Base-by-base conservation (phyloP, 306 rosid species). In the Luffa aegyptiaca region DNA sequence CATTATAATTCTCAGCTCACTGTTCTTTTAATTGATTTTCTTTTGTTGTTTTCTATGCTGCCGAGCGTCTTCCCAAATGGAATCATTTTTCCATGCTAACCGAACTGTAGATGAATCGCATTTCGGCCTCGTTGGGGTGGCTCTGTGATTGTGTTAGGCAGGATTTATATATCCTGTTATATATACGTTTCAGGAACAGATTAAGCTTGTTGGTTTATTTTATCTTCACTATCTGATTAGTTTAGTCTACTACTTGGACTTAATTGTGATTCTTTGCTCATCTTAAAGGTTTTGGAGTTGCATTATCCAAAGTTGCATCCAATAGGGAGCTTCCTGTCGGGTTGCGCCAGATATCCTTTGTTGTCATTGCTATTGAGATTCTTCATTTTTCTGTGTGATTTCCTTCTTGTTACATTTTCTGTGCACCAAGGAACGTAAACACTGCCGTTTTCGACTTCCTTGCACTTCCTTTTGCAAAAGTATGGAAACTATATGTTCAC, bases 321-420 rank as follows among this genome's bases (percentile, higher is more conserved):
- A 91, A 93, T 84, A 88, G 83, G 93, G 97, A 95, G 86, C 86
- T 89, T 57, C 83, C 86, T 0, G 52, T 90, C 42, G 97, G 97
- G 37, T 76, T 92, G 89, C 97, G 98, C 58, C 98, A 95, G 90
- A 95, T 95, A 95, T 95, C 98, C 98, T 92, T 82, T 85, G 79
- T 63, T 56, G 74, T 16, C 55, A 20, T 35, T 49, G 58, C 64
- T 76, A 68, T 68, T 63, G 57, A 83, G 80, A 71, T 56, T 82
- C n/a, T 68, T 82, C 31, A 16, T 74, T 44, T 13, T 17, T 76
- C 68, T 31, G 57, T 33, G n/a, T 64, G 44, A 17, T n/a, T 52
- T 66, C 11, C 76, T 48, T 20, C 45, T 36, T 6, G 35, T 18
- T 53, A 35, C 31, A 42, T 31, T 14, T 31, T 6, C 3, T 49